Percentiles rank a stretch among this genome's conserved stretches.
These are phyloP conservation scores for Umbilicaria muhlenbergii DNA, from an alignment of 495 filamentous ascomycete species.

Conservation along the genomic window DNA sequence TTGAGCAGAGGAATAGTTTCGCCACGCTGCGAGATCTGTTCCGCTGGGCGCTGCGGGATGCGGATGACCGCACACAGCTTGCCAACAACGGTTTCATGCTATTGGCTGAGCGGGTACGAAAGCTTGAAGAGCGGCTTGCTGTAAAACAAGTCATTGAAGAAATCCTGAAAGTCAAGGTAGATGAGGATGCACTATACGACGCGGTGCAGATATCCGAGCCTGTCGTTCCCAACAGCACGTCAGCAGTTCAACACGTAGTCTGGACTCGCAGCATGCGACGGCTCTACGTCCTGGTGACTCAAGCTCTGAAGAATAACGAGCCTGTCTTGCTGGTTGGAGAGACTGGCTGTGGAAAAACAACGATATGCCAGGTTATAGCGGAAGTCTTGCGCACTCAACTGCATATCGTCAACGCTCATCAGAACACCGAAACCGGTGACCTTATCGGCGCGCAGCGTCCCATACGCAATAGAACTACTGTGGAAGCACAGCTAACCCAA, in stretches of 20 bases:
- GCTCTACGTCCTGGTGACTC: slow-evolving; percentile 68
- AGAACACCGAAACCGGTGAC: slow-evolving; percentile 93
- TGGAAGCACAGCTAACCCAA: slow-evolving; percentile 45
- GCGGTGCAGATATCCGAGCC: slow-evolving; percentile 35
- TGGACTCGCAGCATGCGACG: slow-evolving; percentile 94
- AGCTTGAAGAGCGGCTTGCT: slow-evolving; percentile 64
- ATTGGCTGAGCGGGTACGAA: slow-evolving; percentile 85
- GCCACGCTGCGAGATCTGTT: slow-evolving; percentile 94
- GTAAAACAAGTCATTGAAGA: slow-evolving; percentile 83
- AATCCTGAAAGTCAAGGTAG: slow-evolving; percentile 76
- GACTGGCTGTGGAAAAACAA: slow-evolving; percentile 95
- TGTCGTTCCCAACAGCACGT: slow-evolving; percentile 25
- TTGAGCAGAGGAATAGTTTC: slow-evolving; percentile 96
- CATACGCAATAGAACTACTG: slow-evolving; percentile 61
- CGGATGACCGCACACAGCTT: slow-evolving; percentile 73
- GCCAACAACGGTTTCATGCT: slow-evolving; percentile 93
- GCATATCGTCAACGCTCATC: slow-evolving; percentile 89
- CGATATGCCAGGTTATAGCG: slow-evolving; percentile 83
- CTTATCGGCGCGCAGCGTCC: slow-evolving; percentile 92
- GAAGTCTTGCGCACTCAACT: slow-evolving; percentile 58
- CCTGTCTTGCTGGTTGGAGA: slow-evolving; percentile 90
- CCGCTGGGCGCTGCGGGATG: slow-evolving; percentile 80
- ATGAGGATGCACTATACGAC: slow-evolving; percentile 58
- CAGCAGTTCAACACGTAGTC: slow-evolving; percentile 43
- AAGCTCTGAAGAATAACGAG: slow-evolving; percentile 79